Evolutionary conservation across 805 yeast genomes (phyloP), one percentile per base, ranked within the genome.

Genomic region (Wickerhamiella musiphila): DNA sequence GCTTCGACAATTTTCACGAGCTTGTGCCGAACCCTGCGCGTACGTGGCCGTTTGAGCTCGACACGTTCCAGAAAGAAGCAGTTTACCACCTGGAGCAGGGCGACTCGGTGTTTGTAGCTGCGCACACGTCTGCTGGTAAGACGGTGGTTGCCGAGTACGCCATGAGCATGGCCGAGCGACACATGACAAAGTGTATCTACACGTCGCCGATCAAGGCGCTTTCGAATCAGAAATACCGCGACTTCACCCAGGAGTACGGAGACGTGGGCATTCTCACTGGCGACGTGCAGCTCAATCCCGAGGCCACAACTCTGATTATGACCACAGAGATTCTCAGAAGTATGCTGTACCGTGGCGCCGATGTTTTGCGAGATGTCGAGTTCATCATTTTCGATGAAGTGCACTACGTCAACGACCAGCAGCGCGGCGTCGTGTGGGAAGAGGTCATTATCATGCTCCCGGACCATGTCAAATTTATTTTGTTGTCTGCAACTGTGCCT

Each of bases 371-470:
- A 52, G 98, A 90, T 56, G 95, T 90, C 15, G 98, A 86, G 49
- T 90, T 84, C 61, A 94, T 90, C 18, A 83, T 90, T 25, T 90
- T 90, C 52, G 98, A 90, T 58, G 98, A 90, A 52, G 98, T 90
- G 2, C 98, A 90, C 56, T 90, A 90, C 51, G 94, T 90, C 40
- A 90, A 90, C 52, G 98, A 90, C 57, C 75, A 81, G 36, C 94
- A 82, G 47, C 72, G 98, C 54, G 98, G 98, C 48, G 98, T 90
- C 10, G 98, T 90, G 3, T 90, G 98, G 98, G 98, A 90, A 58
- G 98, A 90, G 56, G 95, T 90, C 15, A 90, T 90, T 39, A 90
- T 90, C 44, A 82, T 90, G 93, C 61, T 90, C 21, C 98, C 98
- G 0, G 94, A 84, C 41, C 95, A 90, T 50, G 90, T 90, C 36